These are phyloP conservation scores for Kodamaea laetipori DNA, from an alignment of 805 yeast genomes.

Conservation along the genomic window DNA sequence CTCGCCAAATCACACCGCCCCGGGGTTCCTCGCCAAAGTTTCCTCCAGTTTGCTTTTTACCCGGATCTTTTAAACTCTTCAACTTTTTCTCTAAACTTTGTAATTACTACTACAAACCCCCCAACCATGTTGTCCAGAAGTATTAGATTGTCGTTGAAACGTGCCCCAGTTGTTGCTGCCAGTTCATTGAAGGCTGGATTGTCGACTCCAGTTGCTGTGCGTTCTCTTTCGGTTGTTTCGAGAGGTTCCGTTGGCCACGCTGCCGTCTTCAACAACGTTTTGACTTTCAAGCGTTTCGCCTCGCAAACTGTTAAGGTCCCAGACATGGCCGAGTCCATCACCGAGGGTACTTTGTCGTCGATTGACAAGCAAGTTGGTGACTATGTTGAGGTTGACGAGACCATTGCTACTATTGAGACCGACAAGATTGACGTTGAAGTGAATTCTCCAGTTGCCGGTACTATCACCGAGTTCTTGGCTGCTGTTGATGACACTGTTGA, in stretches of 20 bases:
- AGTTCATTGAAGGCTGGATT: conserved; percentile 15
- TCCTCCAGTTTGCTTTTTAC: not conserved
- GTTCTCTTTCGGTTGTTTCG: not conserved
- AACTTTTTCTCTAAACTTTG: not conserved
- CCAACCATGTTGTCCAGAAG: conserved; percentile 37
- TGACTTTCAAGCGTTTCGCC: conserved; percentile 40
- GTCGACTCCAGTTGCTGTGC: not conserved
- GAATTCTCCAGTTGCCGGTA: conserved; percentile 91
- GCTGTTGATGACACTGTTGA: conserved; percentile 88
- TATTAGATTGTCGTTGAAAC: conserved; percentile 31
- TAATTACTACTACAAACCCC: conserved; percentile 3
- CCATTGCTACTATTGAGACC: conserved; percentile 95
- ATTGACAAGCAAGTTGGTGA: conserved; percentile 82
- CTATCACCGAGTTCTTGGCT: conserved; percentile 79
- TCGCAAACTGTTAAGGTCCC: conserved; percentile 79
- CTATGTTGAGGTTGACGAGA: conserved; percentile 81
- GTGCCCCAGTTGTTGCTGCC: conserved; percentile 23
- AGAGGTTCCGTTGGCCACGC: conserved; percentile 4
- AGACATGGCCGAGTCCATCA: conserved; percentile 97
- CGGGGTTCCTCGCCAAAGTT: conserved; percentile 1
- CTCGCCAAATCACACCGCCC: not conserved
- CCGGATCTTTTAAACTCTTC: conserved; percentile 1
- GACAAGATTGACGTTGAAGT: conserved; percentile 98
- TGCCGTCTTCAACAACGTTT: conserved; percentile 3
- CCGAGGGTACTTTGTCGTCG: conserved; percentile 87